Conservation (phyloP, 495 filamentous ascomycete species). For the Neurospora cerealis region DNA sequence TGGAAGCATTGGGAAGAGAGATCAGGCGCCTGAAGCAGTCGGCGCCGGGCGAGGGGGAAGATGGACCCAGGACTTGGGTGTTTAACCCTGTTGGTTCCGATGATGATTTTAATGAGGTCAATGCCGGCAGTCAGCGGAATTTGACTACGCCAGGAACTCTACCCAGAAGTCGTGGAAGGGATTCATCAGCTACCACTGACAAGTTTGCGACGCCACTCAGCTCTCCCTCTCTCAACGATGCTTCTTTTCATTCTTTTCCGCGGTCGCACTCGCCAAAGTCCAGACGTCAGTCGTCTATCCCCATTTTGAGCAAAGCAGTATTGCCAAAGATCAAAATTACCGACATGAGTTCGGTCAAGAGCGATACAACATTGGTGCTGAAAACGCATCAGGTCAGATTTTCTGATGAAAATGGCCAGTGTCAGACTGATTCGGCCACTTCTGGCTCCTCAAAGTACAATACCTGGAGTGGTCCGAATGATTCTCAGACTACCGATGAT, state of each 20-base stretch:
- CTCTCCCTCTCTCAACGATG: slow-evolving; percentile 8
- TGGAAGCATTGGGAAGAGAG: slow-evolving; percentile 24
- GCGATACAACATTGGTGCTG: not conserved
- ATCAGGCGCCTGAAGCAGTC: slow-evolving; percentile 22
- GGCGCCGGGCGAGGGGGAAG: not conserved
- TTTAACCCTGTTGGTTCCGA: not conserved
- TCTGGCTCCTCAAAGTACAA: not conserved
- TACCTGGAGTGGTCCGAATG: not conserved
- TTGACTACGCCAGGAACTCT: not conserved
- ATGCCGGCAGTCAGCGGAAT: slow-evolving; percentile 5
- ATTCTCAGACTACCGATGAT: not conserved
- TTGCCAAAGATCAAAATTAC: not conserved
- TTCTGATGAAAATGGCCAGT: not conserved
- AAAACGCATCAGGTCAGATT: not conserved
- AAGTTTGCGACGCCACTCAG: slow-evolving; percentile 13
- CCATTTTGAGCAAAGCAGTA: not conserved
- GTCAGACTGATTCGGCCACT: not conserved
- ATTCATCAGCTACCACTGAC: slow-evolving; percentile 10
- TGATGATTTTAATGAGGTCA: not conserved
- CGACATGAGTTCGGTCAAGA: not conserved
- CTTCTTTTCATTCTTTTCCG: slow-evolving; percentile 18
- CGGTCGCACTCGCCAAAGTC: slow-evolving; percentile 1
- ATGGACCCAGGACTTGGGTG: not conserved
- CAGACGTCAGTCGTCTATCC: not conserved
- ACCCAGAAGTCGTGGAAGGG: not conserved